Base-by-base conservation (phyloP, 345 rosid species). In the Trapa incisa region DNA sequence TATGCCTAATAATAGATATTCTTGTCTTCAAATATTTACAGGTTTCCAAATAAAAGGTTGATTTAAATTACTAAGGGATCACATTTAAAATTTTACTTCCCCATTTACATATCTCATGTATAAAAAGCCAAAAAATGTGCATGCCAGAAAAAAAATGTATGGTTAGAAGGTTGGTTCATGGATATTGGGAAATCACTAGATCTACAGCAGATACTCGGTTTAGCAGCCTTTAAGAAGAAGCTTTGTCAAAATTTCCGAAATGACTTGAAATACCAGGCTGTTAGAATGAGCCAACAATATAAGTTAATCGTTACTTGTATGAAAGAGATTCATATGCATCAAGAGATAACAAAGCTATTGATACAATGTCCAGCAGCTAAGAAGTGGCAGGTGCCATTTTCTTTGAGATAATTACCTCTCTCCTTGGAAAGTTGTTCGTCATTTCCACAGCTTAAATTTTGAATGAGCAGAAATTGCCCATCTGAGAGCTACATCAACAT, bases 401-500 rank as follows among this genome's bases (percentile, higher is more conserved):
- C 29, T 22, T 22, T 22, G 29, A 22, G 29, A 22, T 22, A 22
- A 22, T 22, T 22, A 22, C 29, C 29, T 22, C 29, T 22, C 29
- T 22, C 29, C 29, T 22, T 22, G 29, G 29, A 22, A 22, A 22
- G 29, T 22, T 22, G 29, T 22, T 22, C 29, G 29, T 22, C 68
- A 61, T 79, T 53, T 76, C 69, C 79, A 66, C 93, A 92, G 64
- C 62, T 74, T 68, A 74, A 76, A 17, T 78, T 81, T 41, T 79
- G 78, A 74, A 87, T 68, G 66, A 56, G 61, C 75, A 81, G 92
- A 52, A 54, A 79, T 74, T 74, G 76, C 73, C 67, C 89, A 66
- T 83, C 77, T 61, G 91, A 81, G 22, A 92, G 84, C 96, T 92
- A 74, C 67, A 68, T 50, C 71, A 73, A 71, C 66, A 74, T 37